Evolutionary conservation across 805 yeast species (phyloP), one percentile per base, ranked within the genome.

Genomic region (Candida sonorensis): DNA sequence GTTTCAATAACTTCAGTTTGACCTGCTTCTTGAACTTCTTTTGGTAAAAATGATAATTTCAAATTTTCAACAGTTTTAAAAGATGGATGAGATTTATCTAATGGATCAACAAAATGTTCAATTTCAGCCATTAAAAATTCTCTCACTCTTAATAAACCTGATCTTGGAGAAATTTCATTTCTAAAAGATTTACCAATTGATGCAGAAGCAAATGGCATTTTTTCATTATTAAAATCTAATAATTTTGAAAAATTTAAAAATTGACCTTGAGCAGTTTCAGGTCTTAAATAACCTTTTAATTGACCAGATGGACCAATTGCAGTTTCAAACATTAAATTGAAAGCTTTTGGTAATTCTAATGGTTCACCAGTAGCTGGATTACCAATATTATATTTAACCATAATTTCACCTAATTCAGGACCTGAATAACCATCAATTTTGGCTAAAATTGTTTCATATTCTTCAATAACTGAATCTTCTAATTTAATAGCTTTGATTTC

Each of bases 231-330:
- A 71, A 78, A 84, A 54, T 92, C 98, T 51, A 86, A 75, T 53
- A 92, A 72, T 64, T 90, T 94, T 69, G 77, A 75, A 67, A 92
- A 92, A 72, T 92, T 92, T 57, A 92, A 72, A 61, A 92, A 92
- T 67, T 92, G 98, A 55, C 99, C 99, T 71, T 92, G 99, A 17
- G 99, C 99, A 43, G 99, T 92, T 69, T 92, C 99, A 40, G 99
- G 99, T 64, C 99, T 80, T 56, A 92, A 66, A 65, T 75, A 92
- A 46, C 98, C 98, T 69, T 84, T 88, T 59, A 88, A 66, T 58
- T 81, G 86, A 53, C 98, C 98, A 33, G 97, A 84, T 40, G 99
- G 98, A 34, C 99, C 99, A 59, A 92, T 94, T 36, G 95, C 95
- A 38, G 99, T 92, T 66, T 90, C 97, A 58, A 92, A 92, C 99